These are phyloP conservation scores for Coemansia sp. DNA, from an alignment of 192 early-diverging fungal species.

Conservation along the genomic window DNA sequence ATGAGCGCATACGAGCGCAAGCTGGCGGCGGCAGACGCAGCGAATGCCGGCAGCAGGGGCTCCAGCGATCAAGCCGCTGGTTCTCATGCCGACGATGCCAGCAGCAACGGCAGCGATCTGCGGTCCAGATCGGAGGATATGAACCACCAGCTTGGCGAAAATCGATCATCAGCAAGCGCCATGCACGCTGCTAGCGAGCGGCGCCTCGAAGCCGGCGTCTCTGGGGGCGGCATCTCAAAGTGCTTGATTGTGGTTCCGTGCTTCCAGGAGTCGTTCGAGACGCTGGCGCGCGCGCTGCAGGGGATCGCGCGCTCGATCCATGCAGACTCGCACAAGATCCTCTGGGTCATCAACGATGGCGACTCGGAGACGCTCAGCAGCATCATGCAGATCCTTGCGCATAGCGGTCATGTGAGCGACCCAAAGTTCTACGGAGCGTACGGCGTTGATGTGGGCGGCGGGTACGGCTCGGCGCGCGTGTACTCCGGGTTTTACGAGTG, in stretches of 20 bases:
- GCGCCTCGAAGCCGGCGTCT: conserved; percentile 11
- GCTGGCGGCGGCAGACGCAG: background rate
- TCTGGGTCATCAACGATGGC: conserved; percentile 52
- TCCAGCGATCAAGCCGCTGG: background rate
- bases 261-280: conserved; percentile 33
- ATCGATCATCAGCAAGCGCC: background rate
- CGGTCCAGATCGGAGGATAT: background rate
- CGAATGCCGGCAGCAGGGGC: background rate
- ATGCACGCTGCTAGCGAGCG: conserved; percentile 2
- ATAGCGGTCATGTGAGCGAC: conserved; percentile 38
- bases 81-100: no score
- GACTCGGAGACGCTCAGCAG: conserved; percentile 20
- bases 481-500: conserved; percentile 93
- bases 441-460: conserved; percentile 27
- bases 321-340: conserved; percentile 37
- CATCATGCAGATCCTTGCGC: conserved; percentile 39
- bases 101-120: background rate
- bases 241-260: conserved; percentile 49
- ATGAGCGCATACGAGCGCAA: conserved; percentile 5
- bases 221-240: conserved; percentile 16
- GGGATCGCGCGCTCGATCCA: conserved; percentile 45
- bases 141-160: no score
- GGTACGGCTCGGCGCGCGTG: conserved; percentile 57
- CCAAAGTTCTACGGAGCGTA: conserved; percentile 51
- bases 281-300: conserved; percentile 43